phyloP scores from a whole-genome alignment of 1,139 yeast genomes.

The Kazachstania sp. region DNA sequence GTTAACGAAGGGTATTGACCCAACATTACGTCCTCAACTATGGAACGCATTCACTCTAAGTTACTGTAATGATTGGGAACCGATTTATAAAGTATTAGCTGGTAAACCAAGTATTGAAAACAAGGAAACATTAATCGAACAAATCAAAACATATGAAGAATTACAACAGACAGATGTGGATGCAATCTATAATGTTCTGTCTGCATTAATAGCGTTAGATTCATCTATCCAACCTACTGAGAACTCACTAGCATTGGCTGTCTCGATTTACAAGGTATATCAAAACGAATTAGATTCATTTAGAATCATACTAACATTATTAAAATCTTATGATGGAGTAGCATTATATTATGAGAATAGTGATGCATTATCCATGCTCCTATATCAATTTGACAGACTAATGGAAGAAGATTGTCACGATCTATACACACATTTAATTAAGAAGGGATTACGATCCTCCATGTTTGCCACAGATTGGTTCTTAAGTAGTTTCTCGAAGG shows the following conservation, averaged over 20 bases:
- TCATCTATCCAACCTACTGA: slow-evolving; percentile 93
- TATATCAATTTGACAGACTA: slow-evolving; percentile 81
- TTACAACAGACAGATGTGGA: slow-evolving; percentile 29
- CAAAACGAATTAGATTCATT: slow-evolving; percentile 39
- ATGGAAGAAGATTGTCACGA: slow-evolving; percentile 41
- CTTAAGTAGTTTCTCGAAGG: slow-evolving; percentile 77
- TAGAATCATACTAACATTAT: slow-evolving; percentile 62
- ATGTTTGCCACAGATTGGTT: slow-evolving; percentile 98
- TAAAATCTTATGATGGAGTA: slow-evolving; percentile 71
- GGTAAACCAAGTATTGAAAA: slow-evolving; percentile 10
- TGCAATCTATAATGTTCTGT: slow-evolving; percentile 62
- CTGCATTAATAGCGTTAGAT: slow-evolving; percentile 76
- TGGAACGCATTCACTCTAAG: slow-evolving; percentile 9
- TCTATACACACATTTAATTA: slow-evolving; percentile 63
- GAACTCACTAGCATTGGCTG: slow-evolving; percentile 87
- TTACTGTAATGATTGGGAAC: slow-evolving; percentile 9
- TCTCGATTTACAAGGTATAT: slow-evolving; percentile 43
- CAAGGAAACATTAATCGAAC: slow-evolving; percentile 32
- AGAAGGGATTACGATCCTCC: slow-evolving; percentile 79
- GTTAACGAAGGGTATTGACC: slow-evolving; percentile 3
- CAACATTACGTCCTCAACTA: slow-evolving; percentile 4
- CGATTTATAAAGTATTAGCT: slow-evolving; percentile 5
- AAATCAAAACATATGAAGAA: slow-evolving; percentile 37
- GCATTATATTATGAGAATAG: slow-evolving; percentile 70
- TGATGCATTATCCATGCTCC: slow-evolving; percentile 77